phyloP scores from a whole-genome alignment of 2,329 filamentous ascomycete species.

The Cadophora sp. region DNA sequence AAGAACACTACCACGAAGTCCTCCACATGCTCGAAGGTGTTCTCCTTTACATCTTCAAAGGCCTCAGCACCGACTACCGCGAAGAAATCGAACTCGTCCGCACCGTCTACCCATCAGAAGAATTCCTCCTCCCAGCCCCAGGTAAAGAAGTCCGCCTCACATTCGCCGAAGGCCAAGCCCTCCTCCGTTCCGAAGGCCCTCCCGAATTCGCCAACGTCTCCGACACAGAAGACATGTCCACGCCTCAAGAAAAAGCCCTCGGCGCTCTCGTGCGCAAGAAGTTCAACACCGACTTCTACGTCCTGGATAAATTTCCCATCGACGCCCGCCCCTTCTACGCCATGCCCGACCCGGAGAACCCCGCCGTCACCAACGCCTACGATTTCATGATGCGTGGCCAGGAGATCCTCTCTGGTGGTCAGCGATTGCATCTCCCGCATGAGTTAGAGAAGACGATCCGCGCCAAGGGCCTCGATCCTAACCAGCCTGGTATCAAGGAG shows the following conservation, averaged over 20 bases:
- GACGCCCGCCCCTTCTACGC: constrained; percentile 91
- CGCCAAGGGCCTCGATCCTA: constrained; percentile 80
- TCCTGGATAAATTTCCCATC: constrained; percentile 95
- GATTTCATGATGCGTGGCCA: constrained; percentile 94
- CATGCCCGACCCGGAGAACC: constrained; percentile 74
- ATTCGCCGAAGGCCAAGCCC: constrained; percentile 79
- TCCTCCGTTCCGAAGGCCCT: constrained; percentile 77
- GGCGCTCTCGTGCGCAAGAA: constrained; percentile 86
- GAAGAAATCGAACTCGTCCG: constrained; percentile 77
- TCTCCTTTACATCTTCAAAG: constrained; percentile 80
- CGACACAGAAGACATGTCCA: constrained; percentile 82
- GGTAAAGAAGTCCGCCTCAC: constrained; percentile 79
- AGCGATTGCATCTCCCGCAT: constrained; percentile 84
- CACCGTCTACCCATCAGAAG: constrained; percentile 76
- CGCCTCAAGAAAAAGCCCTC: constrained; percentile 86
- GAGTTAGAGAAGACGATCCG: constrained; percentile 81
- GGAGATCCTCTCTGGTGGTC: constrained; percentile 90
- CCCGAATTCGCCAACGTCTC: constrained; percentile 70
- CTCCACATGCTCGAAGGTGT: constrained; percentile 74
- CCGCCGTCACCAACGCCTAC: constrained; percentile 69
- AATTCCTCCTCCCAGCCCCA: constrained; percentile 75
- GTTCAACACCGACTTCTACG: constrained; percentile 95
- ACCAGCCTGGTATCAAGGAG: constrained; percentile 78
- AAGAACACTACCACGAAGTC: constrained; percentile 79
- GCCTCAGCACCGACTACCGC: constrained; percentile 66